Base-by-base conservation (phyloP, 176 grass and related monocot genomes). In the Phragmites australis region DNA sequence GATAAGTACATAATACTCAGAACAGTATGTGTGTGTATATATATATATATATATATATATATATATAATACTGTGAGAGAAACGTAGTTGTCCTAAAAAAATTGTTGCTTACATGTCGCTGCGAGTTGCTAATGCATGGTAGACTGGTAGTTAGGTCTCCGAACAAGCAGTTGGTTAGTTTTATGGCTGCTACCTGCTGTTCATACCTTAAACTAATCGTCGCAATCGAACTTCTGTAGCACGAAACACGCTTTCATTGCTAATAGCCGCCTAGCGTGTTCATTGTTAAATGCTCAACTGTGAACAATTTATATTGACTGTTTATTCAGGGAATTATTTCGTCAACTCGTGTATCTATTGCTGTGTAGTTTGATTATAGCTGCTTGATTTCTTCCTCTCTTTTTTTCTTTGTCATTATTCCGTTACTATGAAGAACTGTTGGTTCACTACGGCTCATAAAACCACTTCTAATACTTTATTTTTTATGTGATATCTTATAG, bases 301-400 rank as follows among this genome's bases (percentile, higher is more conserved):
- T 39, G 55, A 63, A 72, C 32, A 72, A 53, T 51, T 37, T 22
- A 9, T 52, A 46, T 15, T n/a, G 10, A 61, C 10, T 70, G 55
- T 37, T 78, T 23, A 31, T 63, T 72, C 25, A 44, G 27, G 5
- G 45, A 72, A 17, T 65, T 50, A 22, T 53, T 50, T 43, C 26
- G 32, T 17, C n/a, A 32, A 51, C 49, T 5, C 18, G 15, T 58
- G 48, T 42, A 41, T 53, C 9, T 64, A 63, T 19, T 72, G 23
- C 25, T 45, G 5, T 80, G 25, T 55, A 41, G 32, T 22, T 77
- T 77, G 15, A n/a, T 27, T 27, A 45, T 41, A 30, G 34, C 19
- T 44, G 26, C 45, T 45, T 62, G 83, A 62, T 42, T 31, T 34
- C 71, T n/a, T n/a, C n/a, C n/a, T n/a, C n/a, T n/a, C n/a, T n/a